Base-by-base conservation (phyloP, 83 land plant genomes). In the Picea engelmannii region DNA sequence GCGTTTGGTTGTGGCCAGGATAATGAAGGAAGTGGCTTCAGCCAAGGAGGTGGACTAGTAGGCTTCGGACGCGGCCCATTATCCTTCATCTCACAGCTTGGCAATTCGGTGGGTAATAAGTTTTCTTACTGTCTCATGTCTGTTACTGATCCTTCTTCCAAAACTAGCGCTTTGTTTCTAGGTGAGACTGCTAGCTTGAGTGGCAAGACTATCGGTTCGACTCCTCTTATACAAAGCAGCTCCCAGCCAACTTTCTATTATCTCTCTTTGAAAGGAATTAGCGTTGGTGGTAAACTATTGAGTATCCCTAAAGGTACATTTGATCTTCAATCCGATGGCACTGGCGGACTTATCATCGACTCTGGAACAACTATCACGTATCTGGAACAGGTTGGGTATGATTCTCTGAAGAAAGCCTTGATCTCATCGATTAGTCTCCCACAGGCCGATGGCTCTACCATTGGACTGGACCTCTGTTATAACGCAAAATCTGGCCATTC, bases 71-170 rank as follows among this genome's bases (percentile, higher is more conserved):
- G 73, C 11, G 92, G 92, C 6, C 73, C 85, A 1, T 10, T 87
- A 15, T 90, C 92, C 0, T 63, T 87, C 6, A 47, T 80, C 74
- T 49, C 83, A 6, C 92, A 90, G 55, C 74, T 87, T 17, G 61
- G 79, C 17, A 7, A 38, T 13, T 11, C 79, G 24, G 65, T 83
- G 6, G 42, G 42, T 0, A 42, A 78, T 8, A 59, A 82, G 80
- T 95, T 95, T 83, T 87, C 98, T 13, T 55, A 12, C 49, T 85
- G 87, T 44, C 81, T 85, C 20, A 82, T 66, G 35, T 62, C 69
- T 4, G 23, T 63, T 16, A 47, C 23, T 21, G 82, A 79, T 31
- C 2, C 83, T 24, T n/a, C 83, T 16, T 83, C 83, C 6, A 62
- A 78, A 24, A 78, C 71, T 5, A 82, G 84, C 7, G 31, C 84